Evolutionary conservation across 192 early-diverging fungal species (phyloP).

Genomic region (Backusella tuberculispora): DNA sequence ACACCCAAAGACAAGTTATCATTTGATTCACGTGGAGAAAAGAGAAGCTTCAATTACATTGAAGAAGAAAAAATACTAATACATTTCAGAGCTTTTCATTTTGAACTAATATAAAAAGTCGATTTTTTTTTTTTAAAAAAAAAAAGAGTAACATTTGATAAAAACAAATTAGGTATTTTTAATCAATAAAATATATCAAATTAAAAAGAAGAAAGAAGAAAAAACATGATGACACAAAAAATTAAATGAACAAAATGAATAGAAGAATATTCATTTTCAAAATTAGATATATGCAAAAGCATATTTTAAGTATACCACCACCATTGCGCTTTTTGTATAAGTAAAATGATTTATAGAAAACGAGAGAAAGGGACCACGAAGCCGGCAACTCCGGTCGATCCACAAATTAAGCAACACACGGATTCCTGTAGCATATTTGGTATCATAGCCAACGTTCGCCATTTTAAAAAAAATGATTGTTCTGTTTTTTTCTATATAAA

Average conservation of each 20-base stretch:
- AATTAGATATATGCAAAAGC: background rate
- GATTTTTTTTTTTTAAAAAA: background rate
- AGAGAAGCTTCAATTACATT: background rate
- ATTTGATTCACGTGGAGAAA: background rate
- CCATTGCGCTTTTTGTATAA: background rate
- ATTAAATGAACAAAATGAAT: background rate
- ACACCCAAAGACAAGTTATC: background rate
- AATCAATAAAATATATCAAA: background rate
- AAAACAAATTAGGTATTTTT: background rate
- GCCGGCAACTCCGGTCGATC: background rate
- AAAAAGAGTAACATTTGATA: background rate
- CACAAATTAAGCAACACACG: background rate
- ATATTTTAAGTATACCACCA: background rate
- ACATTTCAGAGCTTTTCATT: background rate
- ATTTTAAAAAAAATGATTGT: background rate
- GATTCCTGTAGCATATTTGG: background rate
- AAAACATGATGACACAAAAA: too few species aligned
- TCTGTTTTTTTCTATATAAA: background rate
- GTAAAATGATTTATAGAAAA: background rate
- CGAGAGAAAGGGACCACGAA: constrained; percentile 1
- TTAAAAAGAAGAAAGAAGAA: too few species aligned
- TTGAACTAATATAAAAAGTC: background rate
- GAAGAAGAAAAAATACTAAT: too few species aligned
- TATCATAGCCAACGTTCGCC: background rate
- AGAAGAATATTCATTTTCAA: background rate